Conservation (phyloP, 371 early-diverging fungal species). For the Apophysomyces trapeziformis region DNA sequence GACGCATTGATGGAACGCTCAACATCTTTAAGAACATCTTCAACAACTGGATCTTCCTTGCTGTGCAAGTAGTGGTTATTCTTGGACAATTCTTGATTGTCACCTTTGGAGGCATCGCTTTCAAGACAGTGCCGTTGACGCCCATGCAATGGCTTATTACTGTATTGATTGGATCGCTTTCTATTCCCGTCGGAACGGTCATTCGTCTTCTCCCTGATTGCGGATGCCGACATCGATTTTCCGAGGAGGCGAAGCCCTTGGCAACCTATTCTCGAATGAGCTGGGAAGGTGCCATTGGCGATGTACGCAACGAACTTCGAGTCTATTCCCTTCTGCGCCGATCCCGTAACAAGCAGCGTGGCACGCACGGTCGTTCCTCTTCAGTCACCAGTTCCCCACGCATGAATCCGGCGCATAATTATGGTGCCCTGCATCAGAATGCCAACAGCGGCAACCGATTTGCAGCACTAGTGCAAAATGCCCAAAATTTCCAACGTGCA, state of each 20-base stretch:
- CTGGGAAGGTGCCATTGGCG: conserved; percentile 64
- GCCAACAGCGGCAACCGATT: conserved; percentile 31
- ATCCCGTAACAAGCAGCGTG: conserved; percentile 24
- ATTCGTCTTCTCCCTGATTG: conserved; percentile 77
- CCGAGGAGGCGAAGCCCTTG: conserved; percentile 60
- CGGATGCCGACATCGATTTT: conserved; percentile 49
- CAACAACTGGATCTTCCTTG: conserved; percentile 79
- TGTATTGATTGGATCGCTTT: conserved; percentile 73
- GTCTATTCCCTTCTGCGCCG: conserved; percentile 59
- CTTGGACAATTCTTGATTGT: conserved; percentile 84
- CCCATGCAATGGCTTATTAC: conserved; percentile 84
- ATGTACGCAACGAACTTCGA: conserved; percentile 49
- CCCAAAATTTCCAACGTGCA: conserved; percentile 35
- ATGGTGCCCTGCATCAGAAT: conserved; percentile 24
- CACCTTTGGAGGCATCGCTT: conserved; percentile 88
- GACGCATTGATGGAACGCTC: conserved; percentile 72
- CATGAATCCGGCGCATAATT: conserved; percentile 21
- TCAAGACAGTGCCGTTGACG: conserved; percentile 78
- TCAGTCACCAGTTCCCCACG: conserved; percentile 14
- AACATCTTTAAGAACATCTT: conserved; percentile 87
- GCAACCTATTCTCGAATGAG: conserved; percentile 57
- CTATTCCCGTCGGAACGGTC: conserved; percentile 85
- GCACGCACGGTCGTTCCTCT: conserved; percentile 16
- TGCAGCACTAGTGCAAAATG: conserved; percentile 39
- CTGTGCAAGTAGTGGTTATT: conserved; percentile 72